Conservation (phyloP, 805 yeast genomes). For the Yamadazyma tumulicola region DNA sequence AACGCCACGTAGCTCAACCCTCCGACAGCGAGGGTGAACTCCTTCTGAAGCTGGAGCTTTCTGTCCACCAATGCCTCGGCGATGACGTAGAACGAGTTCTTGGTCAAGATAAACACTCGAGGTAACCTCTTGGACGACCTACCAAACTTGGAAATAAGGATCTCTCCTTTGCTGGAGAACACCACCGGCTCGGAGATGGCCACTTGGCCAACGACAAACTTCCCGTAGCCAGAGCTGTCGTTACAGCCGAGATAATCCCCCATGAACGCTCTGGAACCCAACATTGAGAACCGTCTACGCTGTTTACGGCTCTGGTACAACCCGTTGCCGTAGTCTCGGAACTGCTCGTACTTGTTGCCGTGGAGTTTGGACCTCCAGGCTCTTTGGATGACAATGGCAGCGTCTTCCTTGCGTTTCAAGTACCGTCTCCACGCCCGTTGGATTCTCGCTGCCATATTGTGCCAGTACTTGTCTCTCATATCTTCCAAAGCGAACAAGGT, state of each 20-base stretch:
- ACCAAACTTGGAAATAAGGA: slow-evolving; percentile 82
- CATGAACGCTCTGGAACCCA: slow-evolving; percentile 84
- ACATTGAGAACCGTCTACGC: slow-evolving; percentile 80
- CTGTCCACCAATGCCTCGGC: slow-evolving; percentile 68
- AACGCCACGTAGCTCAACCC: slow-evolving; percentile 61
- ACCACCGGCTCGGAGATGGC: slow-evolving; percentile 68
- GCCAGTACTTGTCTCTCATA: slow-evolving; percentile 97
- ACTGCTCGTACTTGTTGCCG: slow-evolving; percentile 77
- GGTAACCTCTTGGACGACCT: slow-evolving; percentile 80
- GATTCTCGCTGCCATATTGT: slow-evolving; percentile 94
- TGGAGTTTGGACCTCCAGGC: slow-evolving; percentile 78
- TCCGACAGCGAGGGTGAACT: slow-evolving; percentile 57
- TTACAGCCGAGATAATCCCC: slow-evolving; percentile 94
- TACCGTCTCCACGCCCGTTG: slow-evolving; percentile 96
- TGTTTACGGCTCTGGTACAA: slow-evolving; percentile 75
- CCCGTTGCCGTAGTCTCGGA: slow-evolving; percentile 79
- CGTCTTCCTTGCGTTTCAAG: slow-evolving; percentile 74
- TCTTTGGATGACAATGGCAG: slow-evolving; percentile 77
- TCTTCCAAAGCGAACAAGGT: slow-evolving; percentile 93
- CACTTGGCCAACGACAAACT: slow-evolving; percentile 63
- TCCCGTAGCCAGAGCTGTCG: slow-evolving; percentile 66
- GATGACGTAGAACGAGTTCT: slow-evolving; percentile 58
- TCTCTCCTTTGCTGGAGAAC: slow-evolving; percentile 81
- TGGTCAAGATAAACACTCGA: slow-evolving; percentile 69
- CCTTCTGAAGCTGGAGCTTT: slow-evolving; percentile 54